Evolutionary conservation across 2,329 filamentous ascomycete species (phyloP), one percentile per base, ranked within the genome.

Genomic region (Pseudonectria buxi): DNA sequence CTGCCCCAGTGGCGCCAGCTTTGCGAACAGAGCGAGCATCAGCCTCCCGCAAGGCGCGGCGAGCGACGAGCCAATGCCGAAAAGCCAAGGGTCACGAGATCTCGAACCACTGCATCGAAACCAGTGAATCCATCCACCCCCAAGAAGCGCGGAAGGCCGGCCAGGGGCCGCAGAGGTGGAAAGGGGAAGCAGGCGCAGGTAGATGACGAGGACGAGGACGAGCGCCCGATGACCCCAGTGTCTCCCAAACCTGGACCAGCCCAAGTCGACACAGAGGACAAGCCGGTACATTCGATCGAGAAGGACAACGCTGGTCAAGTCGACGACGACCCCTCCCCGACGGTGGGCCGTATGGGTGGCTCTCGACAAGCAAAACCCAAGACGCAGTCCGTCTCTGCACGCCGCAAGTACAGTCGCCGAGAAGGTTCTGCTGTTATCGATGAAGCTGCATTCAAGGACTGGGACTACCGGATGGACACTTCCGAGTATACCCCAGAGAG

Each of bases 1-100:
- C 71, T 98, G 4, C 90, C 90, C 1, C 89, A 98, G 62, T 98
- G 92, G 92, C 86, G 88, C 49, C 77, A 86, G 36, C 72, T 96
- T 26, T 95, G 89, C 57, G 86, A 95, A 45, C 88, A 95, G 63
- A 89, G 86, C 57, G 89, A 95, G 52, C 88, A 98, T 58, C 92
- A 96, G 53, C 92, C 92, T 9, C 92, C 92, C 1, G 92, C 92
- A 6, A 81, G 81, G 53, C 81, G 92, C 57, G 92, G 94, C 35
- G 85, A 92, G 63, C 72, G 83, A 46, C 78, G 86, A 42, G 76
- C 77, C 18, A 76, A 78, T 45, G 67, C 70, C 34, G 69, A 77
- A 9, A 73, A 65, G 47, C 63, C 69, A 3, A 74, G 68, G 43
- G 55, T 64, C 5, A 47, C 66, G 6, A 59, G 67, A 40, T 43